Conservation (phyloP, 352 stramenopile genomes). For the Phytophthora idaei region DNA sequence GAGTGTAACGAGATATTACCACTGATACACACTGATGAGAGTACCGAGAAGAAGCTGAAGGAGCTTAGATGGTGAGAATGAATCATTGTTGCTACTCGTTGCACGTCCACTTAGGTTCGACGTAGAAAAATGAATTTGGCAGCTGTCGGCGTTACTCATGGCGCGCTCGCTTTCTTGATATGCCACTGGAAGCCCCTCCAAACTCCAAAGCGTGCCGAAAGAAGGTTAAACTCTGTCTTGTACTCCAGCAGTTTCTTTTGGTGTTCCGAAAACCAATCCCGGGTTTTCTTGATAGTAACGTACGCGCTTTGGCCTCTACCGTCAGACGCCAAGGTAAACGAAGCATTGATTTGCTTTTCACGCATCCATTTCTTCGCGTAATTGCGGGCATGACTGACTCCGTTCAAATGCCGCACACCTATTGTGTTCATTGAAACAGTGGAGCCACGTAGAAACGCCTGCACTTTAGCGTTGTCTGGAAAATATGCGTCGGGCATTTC, state of each 20-base stretch:
- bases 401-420: background rate
- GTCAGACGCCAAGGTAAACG: background rate
- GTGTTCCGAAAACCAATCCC: slow-evolving; percentile 5
- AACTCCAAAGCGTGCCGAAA: background rate
- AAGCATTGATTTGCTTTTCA: slow-evolving; percentile 5
- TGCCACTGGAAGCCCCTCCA: background rate
- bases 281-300: slow-evolving; percentile 4
- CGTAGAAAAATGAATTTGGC: too few relatives aligned
- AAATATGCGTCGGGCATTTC: slow-evolving; percentile 19
- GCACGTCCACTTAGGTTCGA: too few relatives aligned
- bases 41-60: too few relatives aligned
- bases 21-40: too few relatives aligned
- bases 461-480: slow-evolving; percentile 5
- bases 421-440: slow-evolving; percentile 4
- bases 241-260: slow-evolving; percentile 9
- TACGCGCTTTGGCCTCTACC: slow-evolving; percentile 1
- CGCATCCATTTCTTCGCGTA: slow-evolving; percentile 5
- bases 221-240: background rate
- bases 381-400: background rate
- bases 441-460: slow-evolving; percentile 20
- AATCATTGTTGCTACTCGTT: too few relatives aligned
- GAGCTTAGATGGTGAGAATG: too few relatives aligned
- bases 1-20: too few relatives aligned
- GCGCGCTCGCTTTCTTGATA: background rate
- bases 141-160: background rate